Conservation (phyloP, 257 asterid species). For the Anisodus tanguticus region DNA sequence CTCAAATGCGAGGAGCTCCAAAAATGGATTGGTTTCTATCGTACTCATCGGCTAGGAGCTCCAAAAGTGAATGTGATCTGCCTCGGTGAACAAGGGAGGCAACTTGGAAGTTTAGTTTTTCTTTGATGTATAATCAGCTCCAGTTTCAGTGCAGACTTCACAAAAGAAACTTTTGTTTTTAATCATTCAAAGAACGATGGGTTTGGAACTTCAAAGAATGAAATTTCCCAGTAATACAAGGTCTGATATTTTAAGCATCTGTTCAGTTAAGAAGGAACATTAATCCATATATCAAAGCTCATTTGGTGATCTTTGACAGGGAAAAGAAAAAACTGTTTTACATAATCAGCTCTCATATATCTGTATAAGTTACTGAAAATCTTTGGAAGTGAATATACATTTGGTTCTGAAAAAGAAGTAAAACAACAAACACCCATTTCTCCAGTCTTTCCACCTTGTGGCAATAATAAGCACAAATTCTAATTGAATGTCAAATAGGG, state of each 20-base stretch:
- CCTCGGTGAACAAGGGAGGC: neutral
- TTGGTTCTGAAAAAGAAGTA: neutral
- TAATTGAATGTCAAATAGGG: neutral
- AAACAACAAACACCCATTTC: neutral
- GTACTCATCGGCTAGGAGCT: neutral
- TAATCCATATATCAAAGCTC: neutral
- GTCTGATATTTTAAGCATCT: neutral
- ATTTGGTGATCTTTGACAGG: neutral
- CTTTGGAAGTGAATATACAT: neutral
- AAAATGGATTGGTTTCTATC: neutral
- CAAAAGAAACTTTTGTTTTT: neutral
- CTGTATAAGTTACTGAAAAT: neutral
- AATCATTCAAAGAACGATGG: neutral
- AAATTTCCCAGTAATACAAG: neutral
- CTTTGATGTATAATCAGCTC: neutral
- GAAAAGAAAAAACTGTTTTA: neutral
- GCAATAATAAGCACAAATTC: neutral
- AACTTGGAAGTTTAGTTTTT: neutral
- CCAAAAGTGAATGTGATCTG: neutral
- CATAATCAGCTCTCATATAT: neutral
- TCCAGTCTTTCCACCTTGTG: neutral
- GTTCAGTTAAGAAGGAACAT: neutral
- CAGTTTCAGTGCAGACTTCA: neutral
- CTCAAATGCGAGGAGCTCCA: neutral
- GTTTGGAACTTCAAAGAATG: neutral